phyloP scores from a whole-genome alignment of 164 flowering plant species.

The Chimonanthus salicifolius region DNA sequence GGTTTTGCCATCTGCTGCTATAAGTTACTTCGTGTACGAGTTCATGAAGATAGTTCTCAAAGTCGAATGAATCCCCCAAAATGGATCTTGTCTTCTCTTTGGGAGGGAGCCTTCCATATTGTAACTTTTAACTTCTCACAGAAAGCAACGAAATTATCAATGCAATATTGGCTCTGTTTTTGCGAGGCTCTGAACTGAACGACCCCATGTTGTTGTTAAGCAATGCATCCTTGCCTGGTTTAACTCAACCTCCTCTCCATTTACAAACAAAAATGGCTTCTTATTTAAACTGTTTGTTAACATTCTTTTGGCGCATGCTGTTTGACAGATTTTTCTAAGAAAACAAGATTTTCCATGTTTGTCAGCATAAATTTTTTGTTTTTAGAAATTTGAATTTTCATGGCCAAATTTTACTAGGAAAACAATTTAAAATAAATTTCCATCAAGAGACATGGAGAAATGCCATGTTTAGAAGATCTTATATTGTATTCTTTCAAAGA shows the following conservation, averaged over 20 bases:
- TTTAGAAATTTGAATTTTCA: too few relatives aligned
- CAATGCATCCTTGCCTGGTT: neutral
- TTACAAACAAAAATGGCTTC: neutral
- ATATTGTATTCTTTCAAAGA: too few relatives aligned
- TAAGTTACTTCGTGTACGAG: constrained; percentile 86
- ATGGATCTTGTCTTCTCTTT: neutral
- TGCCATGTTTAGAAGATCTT: too few relatives aligned
- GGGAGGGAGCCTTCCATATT: neutral
- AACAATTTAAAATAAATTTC: too few relatives aligned
- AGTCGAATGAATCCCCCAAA: constrained; percentile 46
- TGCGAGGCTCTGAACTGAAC: neutral
- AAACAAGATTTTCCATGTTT: too few relatives aligned
- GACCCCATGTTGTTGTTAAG: neutral
- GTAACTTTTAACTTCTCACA: neutral
- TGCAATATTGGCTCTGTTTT: neutral
- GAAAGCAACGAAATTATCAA: neutral
- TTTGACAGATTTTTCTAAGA: too few relatives aligned
- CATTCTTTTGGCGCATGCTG: too few relatives aligned
- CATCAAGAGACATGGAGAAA: too few relatives aligned
- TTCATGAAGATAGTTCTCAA: constrained; percentile 86
- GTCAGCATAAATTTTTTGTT: too few relatives aligned
- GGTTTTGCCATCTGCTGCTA: constrained; percentile 91
- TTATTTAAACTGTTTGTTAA: too few relatives aligned
- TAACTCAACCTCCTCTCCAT: neutral
- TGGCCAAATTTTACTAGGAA: too few relatives aligned